A percentile compares a stretch with the other conserved stretches of the same genome.
phyloP scores from a whole-genome alignment of 495 filamentous ascomycete genomes.

The Pyronema omphalodes region DNA sequence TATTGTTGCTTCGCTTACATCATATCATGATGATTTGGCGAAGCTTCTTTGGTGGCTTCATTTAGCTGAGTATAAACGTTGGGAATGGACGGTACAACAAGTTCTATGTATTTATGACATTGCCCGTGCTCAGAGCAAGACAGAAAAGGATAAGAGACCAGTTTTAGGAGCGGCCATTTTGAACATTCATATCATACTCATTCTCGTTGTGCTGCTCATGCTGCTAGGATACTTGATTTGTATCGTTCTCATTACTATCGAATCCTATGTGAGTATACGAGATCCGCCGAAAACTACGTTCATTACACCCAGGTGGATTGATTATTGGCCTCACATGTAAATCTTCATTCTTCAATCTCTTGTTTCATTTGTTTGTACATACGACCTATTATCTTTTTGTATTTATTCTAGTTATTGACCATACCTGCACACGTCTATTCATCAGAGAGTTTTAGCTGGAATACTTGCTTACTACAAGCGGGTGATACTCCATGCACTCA shows the following conservation, averaged over 20 bases:
- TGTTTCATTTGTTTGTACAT: no score
- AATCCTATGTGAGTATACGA: conserved; percentile 8
- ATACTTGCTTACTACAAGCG: no score
- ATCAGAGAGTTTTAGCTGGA: no score
- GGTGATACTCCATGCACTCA: no score
- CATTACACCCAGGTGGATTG: background rate
- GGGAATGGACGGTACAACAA: no score
- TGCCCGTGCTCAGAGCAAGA: background rate
- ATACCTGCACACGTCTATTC: no score
- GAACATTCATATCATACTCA: background rate
- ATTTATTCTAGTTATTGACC: no score
- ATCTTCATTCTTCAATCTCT: background rate
- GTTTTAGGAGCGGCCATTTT: no score
- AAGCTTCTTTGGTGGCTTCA: background rate
- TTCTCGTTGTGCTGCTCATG: background rate
- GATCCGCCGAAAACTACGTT: conserved; percentile 1
- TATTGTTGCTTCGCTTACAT: background rate
- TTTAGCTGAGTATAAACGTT: background rate
- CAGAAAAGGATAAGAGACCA: no score
- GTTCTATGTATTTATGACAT: no score
- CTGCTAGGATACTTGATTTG: background rate
- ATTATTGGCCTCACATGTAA: conserved; percentile 7
- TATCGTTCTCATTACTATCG: background rate
- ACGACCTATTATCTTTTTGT: no score
- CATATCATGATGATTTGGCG: background rate